A percentile compares a stretch with the other conserved stretches of the same genome.
Evolutionary conservation across 1,284 basidiomycete species (phyloP).

Genomic region (Cutaneotrichosporon spelunceum): DNA sequence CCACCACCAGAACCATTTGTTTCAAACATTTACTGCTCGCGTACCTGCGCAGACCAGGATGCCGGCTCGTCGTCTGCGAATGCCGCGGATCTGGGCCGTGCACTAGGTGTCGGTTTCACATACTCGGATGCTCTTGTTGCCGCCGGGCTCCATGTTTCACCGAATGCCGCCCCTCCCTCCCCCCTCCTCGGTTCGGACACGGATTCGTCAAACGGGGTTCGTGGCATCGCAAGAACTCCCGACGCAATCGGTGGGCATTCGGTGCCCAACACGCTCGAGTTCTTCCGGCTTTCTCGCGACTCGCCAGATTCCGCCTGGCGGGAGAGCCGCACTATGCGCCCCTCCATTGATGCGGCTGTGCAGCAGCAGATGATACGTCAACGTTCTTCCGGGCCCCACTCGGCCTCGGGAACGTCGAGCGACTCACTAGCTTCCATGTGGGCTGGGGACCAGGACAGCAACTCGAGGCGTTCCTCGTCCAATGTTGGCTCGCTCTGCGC

Average conservation of each 20-base stretch:
- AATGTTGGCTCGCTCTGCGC: slow-evolving; percentile 27
- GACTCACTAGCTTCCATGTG: slow-evolving; percentile 36
- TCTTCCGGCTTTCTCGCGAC: slow-evolving; percentile 39
- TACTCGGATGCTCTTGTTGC: slow-evolving; percentile 12
- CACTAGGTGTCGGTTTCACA: slow-evolving; percentile 26
- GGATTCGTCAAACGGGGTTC: slow-evolving; percentile 34
- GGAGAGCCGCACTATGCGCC: slow-evolving; percentile 23
- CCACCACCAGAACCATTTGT: slow-evolving; percentile 18
- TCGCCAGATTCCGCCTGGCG: slow-evolving; percentile 43
- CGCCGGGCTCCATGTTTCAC: slow-evolving; percentile 8
- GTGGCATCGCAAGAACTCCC: slow-evolving; percentile 6
- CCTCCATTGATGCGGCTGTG: background rate
- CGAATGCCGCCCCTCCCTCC: slow-evolving; percentile 36
- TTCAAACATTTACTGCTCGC: slow-evolving; percentile 46
- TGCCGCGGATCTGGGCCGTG: slow-evolving; percentile 32
- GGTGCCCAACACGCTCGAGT: slow-evolving; percentile 40
- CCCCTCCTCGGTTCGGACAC: slow-evolving; percentile 41
- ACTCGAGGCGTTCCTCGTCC: slow-evolving; percentile 20
- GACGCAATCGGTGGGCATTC: slow-evolving; percentile 20
- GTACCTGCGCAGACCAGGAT: slow-evolving; percentile 35
- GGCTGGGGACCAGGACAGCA: slow-evolving; percentile 25
- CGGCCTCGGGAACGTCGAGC: slow-evolving; percentile 23
- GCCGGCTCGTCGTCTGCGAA: slow-evolving; percentile 23
- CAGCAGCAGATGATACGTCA: slow-evolving; percentile 23
- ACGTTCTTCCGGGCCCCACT: slow-evolving; percentile 13